Conservation (phyloP, 1,284 basidiomycete species). For the Coniferiporia sulphurascens region DNA sequence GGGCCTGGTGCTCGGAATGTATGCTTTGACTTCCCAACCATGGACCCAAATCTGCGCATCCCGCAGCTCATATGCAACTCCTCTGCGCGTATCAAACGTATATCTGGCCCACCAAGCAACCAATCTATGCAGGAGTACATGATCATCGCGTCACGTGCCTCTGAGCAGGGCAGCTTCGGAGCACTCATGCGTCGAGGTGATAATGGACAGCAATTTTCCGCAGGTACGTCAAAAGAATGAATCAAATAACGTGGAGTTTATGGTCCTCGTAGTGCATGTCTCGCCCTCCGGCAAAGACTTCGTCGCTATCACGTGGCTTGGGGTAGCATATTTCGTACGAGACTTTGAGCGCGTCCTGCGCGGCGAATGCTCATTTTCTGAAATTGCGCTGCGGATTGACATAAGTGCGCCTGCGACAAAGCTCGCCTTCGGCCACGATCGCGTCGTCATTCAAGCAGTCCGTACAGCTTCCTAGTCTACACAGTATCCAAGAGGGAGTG, state of each 20-base stretch:
- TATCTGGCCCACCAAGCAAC: conserved; percentile 3
- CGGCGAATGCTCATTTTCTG: conserved; percentile 9
- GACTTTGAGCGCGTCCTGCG: conserved; percentile 42
- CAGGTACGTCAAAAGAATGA: conserved; percentile 6
- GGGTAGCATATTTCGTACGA: conserved; percentile 46
- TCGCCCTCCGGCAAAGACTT: conserved; percentile 54
- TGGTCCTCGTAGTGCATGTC: conserved; percentile 46
- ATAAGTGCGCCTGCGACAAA: conserved; percentile 8
- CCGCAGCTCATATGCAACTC: conserved; percentile 11
- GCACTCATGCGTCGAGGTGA: conserved; percentile 3
- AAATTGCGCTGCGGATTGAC: conserved; percentile 12
- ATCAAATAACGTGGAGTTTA: background rate
- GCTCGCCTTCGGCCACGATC: conserved; percentile 17
- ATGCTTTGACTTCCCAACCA: conserved; percentile 8
- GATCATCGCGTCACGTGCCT: conserved; percentile 5
- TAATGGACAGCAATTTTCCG: conserved; percentile 8
- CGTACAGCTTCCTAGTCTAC: background rate
- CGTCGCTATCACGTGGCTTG: conserved; percentile 39
- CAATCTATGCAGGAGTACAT: conserved; percentile 4
- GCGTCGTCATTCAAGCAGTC: conserved; percentile 13
- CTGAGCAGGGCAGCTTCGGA: conserved; percentile 8
- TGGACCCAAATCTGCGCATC: conserved; percentile 6
- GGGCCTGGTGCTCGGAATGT: background rate
- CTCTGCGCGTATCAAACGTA: conserved; percentile 3
- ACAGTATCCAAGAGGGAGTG: background rate